A percentile compares a stretch with the other conserved stretches of the same genome.
Evolutionary conservation across 192 early-diverging fungal species (phyloP).

Genomic region (Pecoramyces ruminantium): DNA sequence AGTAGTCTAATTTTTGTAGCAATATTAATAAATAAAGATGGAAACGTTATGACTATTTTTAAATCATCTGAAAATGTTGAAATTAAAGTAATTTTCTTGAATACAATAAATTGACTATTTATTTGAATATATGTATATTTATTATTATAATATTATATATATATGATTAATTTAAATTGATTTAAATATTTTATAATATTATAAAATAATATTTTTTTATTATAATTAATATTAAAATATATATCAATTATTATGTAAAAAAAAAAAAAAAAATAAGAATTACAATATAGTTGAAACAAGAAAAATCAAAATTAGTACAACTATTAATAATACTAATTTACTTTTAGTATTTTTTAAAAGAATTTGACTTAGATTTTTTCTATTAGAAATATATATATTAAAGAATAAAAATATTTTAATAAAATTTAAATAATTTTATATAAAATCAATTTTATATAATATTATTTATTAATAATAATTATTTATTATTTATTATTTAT

Average conservation of each 20-base stretch:
- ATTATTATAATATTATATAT: too few species aligned
- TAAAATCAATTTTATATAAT: too few species aligned
- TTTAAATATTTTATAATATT: too few species aligned
- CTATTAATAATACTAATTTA: not conserved
- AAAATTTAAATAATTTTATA: too few species aligned
- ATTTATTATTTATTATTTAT: too few species aligned
- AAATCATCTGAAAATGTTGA: not conserved
- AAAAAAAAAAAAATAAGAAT: not conserved
- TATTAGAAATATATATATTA: not conserved
- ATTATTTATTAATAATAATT: too few species aligned
- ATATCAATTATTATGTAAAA: too few species aligned
- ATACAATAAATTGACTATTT: not conserved
- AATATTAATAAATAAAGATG: not conserved
- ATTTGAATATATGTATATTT: too few species aligned
- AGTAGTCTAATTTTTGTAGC: not conserved
- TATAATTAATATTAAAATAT: too few species aligned
- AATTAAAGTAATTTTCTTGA: not conserved
- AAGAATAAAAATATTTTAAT: too few species aligned
- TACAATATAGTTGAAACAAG: not conserved
- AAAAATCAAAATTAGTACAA: not conserved
- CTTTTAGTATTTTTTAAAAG: not conserved
- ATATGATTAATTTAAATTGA: too few species aligned
- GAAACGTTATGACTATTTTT: not conserved
- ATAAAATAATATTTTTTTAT: too few species aligned
- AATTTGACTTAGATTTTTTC: not conserved